phyloP scores from a whole-genome alignment of 306 rosid species.

The Dryas octopetala region DNA sequence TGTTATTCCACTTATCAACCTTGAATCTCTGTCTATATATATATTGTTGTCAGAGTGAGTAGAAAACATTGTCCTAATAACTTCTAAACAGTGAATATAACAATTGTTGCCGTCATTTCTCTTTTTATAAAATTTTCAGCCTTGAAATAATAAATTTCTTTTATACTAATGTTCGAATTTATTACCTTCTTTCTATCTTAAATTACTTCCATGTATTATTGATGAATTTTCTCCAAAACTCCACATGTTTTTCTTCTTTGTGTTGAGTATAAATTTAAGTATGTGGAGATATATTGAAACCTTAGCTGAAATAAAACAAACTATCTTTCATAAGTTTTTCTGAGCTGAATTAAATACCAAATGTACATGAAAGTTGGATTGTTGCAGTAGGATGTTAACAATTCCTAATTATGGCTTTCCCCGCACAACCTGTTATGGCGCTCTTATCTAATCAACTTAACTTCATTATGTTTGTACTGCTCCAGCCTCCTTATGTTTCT shows the following conservation, averaged over 20 bases:
- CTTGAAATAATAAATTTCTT: background rate
- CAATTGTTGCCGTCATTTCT: background rate
- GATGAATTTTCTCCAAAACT: background rate
- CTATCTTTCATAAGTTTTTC: background rate
- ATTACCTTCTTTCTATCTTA: background rate
- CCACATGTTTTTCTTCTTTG: background rate
- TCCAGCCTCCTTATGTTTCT: background rate
- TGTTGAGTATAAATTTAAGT: background rate
- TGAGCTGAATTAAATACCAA: background rate
- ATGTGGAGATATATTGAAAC: background rate
- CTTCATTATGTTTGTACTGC: background rate
- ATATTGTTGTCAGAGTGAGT: background rate
- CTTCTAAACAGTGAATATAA: background rate
- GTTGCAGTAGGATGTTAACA: background rate
- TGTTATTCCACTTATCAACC: background rate
- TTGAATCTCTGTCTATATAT: background rate
- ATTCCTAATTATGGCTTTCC: background rate
- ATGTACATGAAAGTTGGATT: background rate
- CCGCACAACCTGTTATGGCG: background rate
- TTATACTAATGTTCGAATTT: background rate
- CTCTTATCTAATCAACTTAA: background rate
- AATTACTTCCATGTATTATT: background rate
- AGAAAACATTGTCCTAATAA: background rate
- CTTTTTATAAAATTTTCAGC: background rate
- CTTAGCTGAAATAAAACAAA: background rate